phyloP scores from a whole-genome alignment of 1,284 basidiomycete genomes.

The Melampsora americana region DNA sequence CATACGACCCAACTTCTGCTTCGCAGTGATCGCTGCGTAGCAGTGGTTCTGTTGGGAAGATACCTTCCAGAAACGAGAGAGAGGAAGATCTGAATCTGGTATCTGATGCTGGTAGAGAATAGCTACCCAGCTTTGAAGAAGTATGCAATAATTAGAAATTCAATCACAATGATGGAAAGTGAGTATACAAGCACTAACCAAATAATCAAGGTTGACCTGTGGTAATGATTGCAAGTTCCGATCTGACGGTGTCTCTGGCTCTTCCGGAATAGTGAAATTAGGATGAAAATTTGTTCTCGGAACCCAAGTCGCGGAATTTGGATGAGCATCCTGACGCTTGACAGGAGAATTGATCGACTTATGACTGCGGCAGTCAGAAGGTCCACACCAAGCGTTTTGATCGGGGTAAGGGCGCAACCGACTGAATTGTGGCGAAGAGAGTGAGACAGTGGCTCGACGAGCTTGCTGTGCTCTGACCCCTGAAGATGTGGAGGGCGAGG shows the following conservation, averaged over 20 bases:
- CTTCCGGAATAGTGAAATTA: background rate
- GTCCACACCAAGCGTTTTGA: background rate
- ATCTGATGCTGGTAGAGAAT: background rate
- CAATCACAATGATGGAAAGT: background rate
- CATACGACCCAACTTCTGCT: background rate
- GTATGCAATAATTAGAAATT: background rate
- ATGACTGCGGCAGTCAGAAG: background rate
- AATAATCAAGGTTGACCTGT: background rate
- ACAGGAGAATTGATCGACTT: background rate
- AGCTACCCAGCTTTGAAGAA: background rate
- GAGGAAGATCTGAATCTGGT: background rate
- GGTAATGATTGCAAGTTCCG: background rate
- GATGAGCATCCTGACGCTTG: conserved; percentile 21
- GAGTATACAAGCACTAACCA: background rate
- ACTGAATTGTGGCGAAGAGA: background rate
- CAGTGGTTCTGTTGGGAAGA: background rate
- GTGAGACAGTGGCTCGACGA: conserved; percentile 33
- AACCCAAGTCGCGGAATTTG: conserved; percentile 15
- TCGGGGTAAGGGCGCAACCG: background rate
- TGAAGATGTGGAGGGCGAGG: background rate
- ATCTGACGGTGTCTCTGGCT: background rate
- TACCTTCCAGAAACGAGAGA: background rate
- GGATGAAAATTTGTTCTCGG: background rate
- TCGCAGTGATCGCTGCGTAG: background rate
- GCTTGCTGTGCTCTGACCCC: background rate